These are phyloP conservation scores for Mycena pura DNA, from an alignment of 768 basidiomycete species.

Conservation along the genomic window DNA sequence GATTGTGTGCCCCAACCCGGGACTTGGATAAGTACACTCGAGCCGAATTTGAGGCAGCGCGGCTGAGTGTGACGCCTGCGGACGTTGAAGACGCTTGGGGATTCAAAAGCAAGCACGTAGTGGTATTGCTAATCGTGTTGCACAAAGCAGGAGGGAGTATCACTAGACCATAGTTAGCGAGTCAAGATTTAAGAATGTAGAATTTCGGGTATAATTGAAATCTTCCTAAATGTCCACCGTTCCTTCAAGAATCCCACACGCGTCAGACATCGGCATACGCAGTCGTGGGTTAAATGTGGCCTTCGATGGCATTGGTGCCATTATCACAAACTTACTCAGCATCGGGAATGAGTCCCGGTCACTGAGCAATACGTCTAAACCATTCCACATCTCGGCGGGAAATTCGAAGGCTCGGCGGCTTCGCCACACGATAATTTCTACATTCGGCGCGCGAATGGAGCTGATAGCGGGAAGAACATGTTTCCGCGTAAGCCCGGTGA, in stretches of 20 bases:
- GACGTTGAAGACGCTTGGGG: too few relatives aligned
- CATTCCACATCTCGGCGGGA: neutral
- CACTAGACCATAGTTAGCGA: too few relatives aligned
- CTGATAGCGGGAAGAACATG: constrained; percentile 3
- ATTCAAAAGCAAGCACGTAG: too few relatives aligned
- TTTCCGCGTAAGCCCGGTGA: constrained; percentile 10
- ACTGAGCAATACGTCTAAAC: constrained; percentile 9
- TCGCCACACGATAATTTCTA: constrained; percentile 20
- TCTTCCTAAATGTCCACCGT: constrained; percentile 1
- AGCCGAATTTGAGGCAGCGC: too few relatives aligned
- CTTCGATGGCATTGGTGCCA: neutral
- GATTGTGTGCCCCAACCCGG: too few relatives aligned
- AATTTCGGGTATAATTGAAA: constrained; percentile 23
- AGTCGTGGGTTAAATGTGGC: constrained; percentile 7
- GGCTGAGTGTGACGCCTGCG: too few relatives aligned
- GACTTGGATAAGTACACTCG: too few relatives aligned
- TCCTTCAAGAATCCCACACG: constrained; percentile 7
- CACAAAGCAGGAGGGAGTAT: too few relatives aligned
- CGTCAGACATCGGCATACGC: constrained; percentile 18
- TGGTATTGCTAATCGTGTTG: too few relatives aligned
- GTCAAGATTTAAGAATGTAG: too few relatives aligned
- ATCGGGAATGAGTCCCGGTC: neutral
- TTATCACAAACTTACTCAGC: constrained; percentile 1
- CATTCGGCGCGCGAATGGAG: neutral
- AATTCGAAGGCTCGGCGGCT: constrained; percentile 8